Evolutionary conservation across 495 filamentous ascomycete species (phyloP).

Genomic region (Penicillium goetzii): DNA sequence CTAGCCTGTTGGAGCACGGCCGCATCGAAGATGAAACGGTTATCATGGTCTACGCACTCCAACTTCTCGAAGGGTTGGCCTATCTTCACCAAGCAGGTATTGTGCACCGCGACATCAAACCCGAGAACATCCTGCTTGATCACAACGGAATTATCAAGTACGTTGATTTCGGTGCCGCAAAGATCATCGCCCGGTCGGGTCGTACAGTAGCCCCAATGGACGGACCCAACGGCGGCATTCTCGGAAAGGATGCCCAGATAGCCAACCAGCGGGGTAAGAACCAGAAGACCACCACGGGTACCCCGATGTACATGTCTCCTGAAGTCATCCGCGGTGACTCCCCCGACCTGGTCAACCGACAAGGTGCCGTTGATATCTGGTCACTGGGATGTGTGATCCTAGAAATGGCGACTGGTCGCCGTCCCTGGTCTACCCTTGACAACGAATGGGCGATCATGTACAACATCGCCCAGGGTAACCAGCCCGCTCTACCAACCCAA

Average conservation of each 20-base stretch:
- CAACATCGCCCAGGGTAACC: slow-evolving; percentile 96
- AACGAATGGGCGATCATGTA: slow-evolving; percentile 99
- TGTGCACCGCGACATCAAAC: slow-evolving; percentile 97
- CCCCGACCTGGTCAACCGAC: slow-evolving; percentile 54
- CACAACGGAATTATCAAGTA: slow-evolving; percentile 99
- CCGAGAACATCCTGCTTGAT: slow-evolving; percentile 96
- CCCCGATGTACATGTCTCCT: slow-evolving; percentile 99
- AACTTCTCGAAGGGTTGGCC: slow-evolving; percentile 92
- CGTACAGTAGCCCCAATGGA: slow-evolving; percentile 74
- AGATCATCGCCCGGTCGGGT: slow-evolving; percentile 93
- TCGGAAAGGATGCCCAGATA: slow-evolving; percentile 38
- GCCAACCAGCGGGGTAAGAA: slow-evolving; percentile 54
- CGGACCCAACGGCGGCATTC: slow-evolving; percentile 49
- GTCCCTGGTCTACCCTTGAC: slow-evolving; percentile 95
- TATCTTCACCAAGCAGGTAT: slow-evolving; percentile 91
- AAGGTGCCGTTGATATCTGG: slow-evolving; percentile 96
- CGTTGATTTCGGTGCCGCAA: slow-evolving; percentile 97
- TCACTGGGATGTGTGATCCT: slow-evolving; percentile 95
- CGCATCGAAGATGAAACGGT: slow-evolving; percentile 98
- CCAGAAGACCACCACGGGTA: slow-evolving; percentile 93
- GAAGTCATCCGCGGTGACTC: slow-evolving; percentile 93
- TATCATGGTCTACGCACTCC: slow-evolving; percentile 95
- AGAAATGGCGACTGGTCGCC: slow-evolving; percentile 94
- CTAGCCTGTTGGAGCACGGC: slow-evolving; percentile 87
- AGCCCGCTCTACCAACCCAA: slow-evolving; percentile 75